These are phyloP conservation scores for Chlorella sp. DNA, from an alignment of 139 green algal genomes.

Conservation along the genomic window DNA sequence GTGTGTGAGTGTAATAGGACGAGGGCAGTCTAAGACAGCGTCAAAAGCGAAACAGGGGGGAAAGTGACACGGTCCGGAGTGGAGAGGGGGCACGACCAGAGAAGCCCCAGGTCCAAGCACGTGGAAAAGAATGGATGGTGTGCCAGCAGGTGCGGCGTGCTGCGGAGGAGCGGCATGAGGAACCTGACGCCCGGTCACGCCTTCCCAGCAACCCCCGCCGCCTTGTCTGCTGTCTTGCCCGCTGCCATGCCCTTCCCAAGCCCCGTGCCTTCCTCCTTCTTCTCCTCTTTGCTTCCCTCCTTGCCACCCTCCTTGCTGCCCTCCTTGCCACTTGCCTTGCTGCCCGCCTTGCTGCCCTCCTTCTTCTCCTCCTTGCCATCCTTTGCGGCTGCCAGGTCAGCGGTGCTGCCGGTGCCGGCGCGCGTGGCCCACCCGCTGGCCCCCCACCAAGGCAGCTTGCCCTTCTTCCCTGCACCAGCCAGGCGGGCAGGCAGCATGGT, in stretches of 20 bases:
- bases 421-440: conserved; percentile 9
- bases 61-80: too few species aligned
- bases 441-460: conserved; percentile 36
- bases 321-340: neutral
- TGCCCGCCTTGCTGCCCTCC: neutral
- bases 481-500: neutral
- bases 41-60: too few species aligned
- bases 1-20: too few species aligned
- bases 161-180: too few species aligned
- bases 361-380: neutral
- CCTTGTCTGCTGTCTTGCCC: neutral
- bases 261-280: neutral
- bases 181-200: too few species aligned
- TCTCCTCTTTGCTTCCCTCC: neutral
- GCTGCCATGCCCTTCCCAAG: neutral
- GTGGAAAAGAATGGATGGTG: neutral
- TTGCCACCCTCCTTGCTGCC: too few species aligned
- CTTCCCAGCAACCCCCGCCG: neutral
- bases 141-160: neutral
- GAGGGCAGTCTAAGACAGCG: too few species aligned
- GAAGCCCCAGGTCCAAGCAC: too few species aligned
- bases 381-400: neutral
- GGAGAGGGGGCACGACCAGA: too few species aligned
- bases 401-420: neutral
- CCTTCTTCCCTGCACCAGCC: conserved; percentile 23